Conservation (phyloP, 768 basidiomycete species). For the Serendipita sp. region DNA sequence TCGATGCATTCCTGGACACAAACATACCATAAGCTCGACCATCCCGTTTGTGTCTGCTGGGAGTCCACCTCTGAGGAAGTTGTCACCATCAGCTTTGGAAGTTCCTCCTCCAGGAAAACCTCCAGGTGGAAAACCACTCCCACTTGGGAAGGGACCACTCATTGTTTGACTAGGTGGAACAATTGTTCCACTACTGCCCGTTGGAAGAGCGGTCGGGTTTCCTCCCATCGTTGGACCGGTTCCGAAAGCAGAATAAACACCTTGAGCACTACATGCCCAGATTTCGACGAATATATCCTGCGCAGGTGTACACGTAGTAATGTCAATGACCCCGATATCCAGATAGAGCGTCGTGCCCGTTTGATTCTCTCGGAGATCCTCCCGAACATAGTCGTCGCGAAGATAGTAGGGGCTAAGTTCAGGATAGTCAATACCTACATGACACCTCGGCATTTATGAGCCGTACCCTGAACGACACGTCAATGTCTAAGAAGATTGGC, state of each 20-base stretch:
- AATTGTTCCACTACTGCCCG: no score
- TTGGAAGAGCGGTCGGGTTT: neutral
- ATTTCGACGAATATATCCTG: slow-evolving; percentile 23
- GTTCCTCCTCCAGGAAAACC: neutral
- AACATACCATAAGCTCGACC: slow-evolving; percentile 17
- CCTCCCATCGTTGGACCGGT: neutral
- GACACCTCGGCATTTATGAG: no score
- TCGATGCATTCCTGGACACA: neutral
- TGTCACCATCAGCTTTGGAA: slow-evolving; percentile 14
- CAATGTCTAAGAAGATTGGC: no score
- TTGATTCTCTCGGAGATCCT: slow-evolving; percentile 19
- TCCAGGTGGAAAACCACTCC: neutral
- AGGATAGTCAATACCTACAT: no score
- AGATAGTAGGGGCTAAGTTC: slow-evolving; percentile 15
- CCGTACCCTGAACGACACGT: no score
- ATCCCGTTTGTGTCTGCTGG: slow-evolving; percentile 21
- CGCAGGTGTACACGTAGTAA: slow-evolving; percentile 23
- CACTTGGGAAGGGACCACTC: neutral
- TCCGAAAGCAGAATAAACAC: neutral
- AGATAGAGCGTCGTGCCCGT: slow-evolving; percentile 20
- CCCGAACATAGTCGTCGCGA: slow-evolving; percentile 17
- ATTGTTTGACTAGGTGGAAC: neutral
- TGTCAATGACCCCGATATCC: slow-evolving; percentile 24
- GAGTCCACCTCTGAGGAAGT: slow-evolving; percentile 23
- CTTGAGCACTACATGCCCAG: slow-evolving; percentile 17